Base-by-base conservation (phyloP, 306 rosid genomes). In the Cercis canadensis region DNA sequence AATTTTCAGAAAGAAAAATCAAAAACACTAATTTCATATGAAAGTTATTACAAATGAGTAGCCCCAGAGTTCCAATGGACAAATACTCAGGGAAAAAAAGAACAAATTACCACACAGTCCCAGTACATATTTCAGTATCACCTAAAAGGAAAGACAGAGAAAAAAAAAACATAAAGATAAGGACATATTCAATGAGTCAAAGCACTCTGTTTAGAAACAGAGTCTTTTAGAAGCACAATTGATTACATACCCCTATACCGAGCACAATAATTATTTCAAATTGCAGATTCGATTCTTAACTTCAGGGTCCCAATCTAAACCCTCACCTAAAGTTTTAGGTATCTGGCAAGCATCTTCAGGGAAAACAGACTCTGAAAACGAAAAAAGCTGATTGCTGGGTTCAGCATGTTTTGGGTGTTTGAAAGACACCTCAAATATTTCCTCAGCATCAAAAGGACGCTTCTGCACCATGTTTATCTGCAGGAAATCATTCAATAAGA, bases 401-500 rank as follows among this genome's bases (percentile, higher is more conserved):
- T 71, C 92, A 13, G 36, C 82, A 47, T 86, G 95, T 77, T 86
- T 92, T 29, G 84, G 92, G 80, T 72, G 87, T 76, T 92, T 89
- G 72, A 86, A 74, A 60, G 95, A 83, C 68, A 82, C 80, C 77
- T 83, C 90, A 64, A 84, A 67, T 63, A 81, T 65, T 57, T 88
- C 95, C 57, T 82, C 95, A 46, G 80, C 87, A 72, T 92, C 95
- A 44, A 80, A 89, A 62, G 88, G 83, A 54, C 94, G 94, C 57
- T 92, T 92, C 80, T 89, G 96, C 57, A 92, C 98, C 98, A 92
- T 92, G 69, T 67, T 84, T 67, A 61, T 51, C 88, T 86, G 92
- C 82, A 82, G 46, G 46, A 73, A 49, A 65, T 13, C 58, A 24
- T 73, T 45, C 12, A 60, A 63, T 16, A 34, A 11, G 57, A 29